Evolutionary conservation across 75 land plant species (phyloP).

Genomic region (Cunninghamia lanceolata): DNA sequence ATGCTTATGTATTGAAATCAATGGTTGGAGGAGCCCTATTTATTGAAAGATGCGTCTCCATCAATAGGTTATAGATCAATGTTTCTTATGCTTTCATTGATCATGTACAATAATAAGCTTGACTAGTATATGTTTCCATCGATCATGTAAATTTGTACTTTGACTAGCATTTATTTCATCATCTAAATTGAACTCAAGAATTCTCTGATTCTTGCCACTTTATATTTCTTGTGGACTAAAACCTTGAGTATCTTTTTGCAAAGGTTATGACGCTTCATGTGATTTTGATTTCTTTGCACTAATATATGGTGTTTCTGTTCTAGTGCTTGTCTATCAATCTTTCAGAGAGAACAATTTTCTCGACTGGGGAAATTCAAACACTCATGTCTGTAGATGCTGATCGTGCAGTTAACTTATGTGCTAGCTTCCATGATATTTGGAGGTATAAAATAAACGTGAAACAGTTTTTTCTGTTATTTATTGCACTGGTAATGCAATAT

Average conservation of each 20-base stretch:
- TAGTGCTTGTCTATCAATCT: slow-evolving; percentile 61
- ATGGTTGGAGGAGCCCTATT: background rate
- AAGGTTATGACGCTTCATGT: background rate
- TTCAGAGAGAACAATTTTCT: slow-evolving; percentile 69
- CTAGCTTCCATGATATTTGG: slow-evolving; percentile 88
- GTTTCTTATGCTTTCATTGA: background rate
- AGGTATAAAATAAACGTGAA: slow-evolving; percentile 42
- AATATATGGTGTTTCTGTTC: slow-evolving; percentile 4
- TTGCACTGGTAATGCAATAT: background rate
- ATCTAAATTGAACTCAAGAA: slow-evolving; percentile 1
- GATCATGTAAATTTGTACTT: background rate
- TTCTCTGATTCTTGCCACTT: background rate
- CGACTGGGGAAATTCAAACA: slow-evolving; percentile 94
- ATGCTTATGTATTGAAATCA: background rate
- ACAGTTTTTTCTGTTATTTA: background rate
- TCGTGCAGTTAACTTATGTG: slow-evolving; percentile 69
- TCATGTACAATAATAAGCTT: background rate
- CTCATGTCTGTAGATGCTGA: slow-evolving; percentile 94
- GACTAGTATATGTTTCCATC: background rate
- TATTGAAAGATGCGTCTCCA: background rate
- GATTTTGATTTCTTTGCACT: background rate
- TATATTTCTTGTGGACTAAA: background rate
- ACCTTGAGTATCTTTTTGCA: background rate
- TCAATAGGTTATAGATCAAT: background rate
- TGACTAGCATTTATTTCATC: background rate